Evolutionary conservation across 176 grass and related monocot species (phyloP).

Genomic region (Hsuehochloa calcarea): DNA sequence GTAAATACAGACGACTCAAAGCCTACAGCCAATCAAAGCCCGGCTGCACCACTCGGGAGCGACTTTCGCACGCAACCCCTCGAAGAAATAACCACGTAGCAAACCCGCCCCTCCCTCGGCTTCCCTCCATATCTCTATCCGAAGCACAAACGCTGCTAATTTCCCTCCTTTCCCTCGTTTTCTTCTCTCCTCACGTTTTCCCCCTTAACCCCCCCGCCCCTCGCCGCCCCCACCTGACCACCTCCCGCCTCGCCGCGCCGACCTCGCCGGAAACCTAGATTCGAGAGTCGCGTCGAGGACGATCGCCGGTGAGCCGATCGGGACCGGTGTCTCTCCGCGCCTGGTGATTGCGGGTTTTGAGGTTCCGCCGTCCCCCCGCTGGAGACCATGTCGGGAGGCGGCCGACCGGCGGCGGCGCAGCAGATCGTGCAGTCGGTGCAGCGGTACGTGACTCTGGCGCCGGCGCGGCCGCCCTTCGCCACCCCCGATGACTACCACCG

Average conservation of each 20-base stretch:
- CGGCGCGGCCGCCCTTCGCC: conserved; percentile 28
- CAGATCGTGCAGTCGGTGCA: conserved; percentile 58
- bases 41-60: neutral
- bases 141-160: conserved; percentile 40
- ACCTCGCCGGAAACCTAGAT: conserved; percentile 38
- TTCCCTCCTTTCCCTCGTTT: conserved; percentile 54
- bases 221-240: neutral
- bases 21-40: neutral
- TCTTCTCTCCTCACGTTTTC: conserved; percentile 44
- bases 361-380: neutral
- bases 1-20: too few species aligned
- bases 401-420: conserved; percentile 35
- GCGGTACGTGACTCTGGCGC: conserved; percentile 21
- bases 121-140: conserved; percentile 44
- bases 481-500: conserved; percentile 53
- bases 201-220: conserved; percentile 25
- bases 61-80: neutral
- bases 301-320: conserved; percentile 18
- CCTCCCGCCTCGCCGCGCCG: conserved; percentile 18
- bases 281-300: neutral
- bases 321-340: neutral
- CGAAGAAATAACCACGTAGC: neutral
- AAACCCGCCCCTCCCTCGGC: neutral
- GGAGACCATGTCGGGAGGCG: conserved; percentile 56
- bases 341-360: conserved; percentile 11